These are phyloP conservation scores for Epicoccum sorghinum DNA, from an alignment of 2,329 filamentous ascomycete genomes.

Conservation along the genomic window DNA sequence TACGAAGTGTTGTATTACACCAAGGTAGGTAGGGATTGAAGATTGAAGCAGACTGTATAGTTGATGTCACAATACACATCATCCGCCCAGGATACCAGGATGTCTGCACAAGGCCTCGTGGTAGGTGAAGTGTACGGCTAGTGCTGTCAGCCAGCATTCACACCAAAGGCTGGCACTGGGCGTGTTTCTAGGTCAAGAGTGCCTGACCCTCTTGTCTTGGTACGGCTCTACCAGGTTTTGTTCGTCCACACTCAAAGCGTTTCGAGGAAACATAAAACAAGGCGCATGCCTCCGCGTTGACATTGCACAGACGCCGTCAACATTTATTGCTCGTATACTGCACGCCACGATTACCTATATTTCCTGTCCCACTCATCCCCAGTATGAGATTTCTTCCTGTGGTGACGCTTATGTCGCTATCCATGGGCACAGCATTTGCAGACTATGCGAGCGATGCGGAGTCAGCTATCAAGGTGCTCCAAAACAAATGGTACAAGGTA, in stretches of 20 bases:
- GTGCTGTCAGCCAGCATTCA: constrained; percentile 19
- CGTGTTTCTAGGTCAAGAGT: constrained; percentile 18
- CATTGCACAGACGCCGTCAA: not conserved
- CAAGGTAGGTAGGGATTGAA: constrained; percentile 12
- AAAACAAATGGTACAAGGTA: constrained; percentile 42
- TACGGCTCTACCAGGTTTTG: constrained; percentile 13
- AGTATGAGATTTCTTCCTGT: constrained; percentile 24
- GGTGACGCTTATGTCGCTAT: constrained; percentile 7
- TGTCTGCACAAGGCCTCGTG: constrained; percentile 25
- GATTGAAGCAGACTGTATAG: not conserved
- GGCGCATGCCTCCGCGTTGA: constrained; percentile 13
- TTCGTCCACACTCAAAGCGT: constrained; percentile 14
- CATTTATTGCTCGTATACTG: too few relatives aligned
- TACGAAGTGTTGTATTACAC: constrained; percentile 18
- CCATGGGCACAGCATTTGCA: constrained; percentile 16
- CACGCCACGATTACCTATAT: not conserved
- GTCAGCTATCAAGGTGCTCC: constrained; percentile 35
- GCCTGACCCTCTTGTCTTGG: constrained; percentile 14
- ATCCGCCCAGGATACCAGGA: constrained; percentile 21
- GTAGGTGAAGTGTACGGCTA: constrained; percentile 17
- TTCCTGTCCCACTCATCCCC: not conserved
- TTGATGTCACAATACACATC: constrained; percentile 15
- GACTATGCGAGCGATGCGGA: constrained; percentile 38
- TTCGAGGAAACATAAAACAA: constrained; percentile 27
- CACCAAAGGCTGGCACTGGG: constrained; percentile 22